phyloP scores from a whole-genome alignment of 2,329 filamentous ascomycete species.

The Trichoderma oligosporum region DNA sequence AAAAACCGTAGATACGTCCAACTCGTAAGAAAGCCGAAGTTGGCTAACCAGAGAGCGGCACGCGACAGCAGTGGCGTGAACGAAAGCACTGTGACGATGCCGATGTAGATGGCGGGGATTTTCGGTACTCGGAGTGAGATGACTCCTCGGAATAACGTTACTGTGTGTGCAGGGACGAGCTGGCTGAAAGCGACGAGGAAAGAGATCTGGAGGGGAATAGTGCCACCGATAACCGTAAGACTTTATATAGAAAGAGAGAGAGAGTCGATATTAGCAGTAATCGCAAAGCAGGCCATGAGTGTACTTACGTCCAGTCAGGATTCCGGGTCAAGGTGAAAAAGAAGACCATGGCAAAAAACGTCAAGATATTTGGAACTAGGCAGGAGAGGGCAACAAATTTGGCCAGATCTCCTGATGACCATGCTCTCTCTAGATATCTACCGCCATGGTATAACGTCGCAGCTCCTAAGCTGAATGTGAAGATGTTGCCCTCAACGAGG shows the following conservation, averaged over 20 bases:
- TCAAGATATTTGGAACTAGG: slow-evolving; percentile 74
- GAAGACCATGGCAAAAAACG: slow-evolving; percentile 69
- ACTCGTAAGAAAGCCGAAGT: slow-evolving; percentile 78
- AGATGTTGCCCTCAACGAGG: slow-evolving; percentile 88
- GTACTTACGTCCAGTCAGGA: slow-evolving; percentile 63
- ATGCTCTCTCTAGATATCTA: slow-evolving; percentile 90
- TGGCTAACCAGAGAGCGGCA: slow-evolving; percentile 73
- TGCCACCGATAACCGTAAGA: slow-evolving; percentile 78
- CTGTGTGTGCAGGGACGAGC: slow-evolving; percentile 93
- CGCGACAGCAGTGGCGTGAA: slow-evolving; percentile 58
- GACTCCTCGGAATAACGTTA: slow-evolving; percentile 84
- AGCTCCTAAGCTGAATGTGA: slow-evolving; percentile 74
- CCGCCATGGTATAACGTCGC: slow-evolving; percentile 86
- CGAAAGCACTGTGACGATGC: slow-evolving; percentile 63
- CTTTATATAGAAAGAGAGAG: too few relatives aligned
- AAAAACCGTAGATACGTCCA: slow-evolving; percentile 98
- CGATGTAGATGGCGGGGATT: slow-evolving; percentile 69
- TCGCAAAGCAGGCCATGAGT: not conserved
- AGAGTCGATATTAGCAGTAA: not conserved
- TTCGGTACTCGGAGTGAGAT: slow-evolving; percentile 80
- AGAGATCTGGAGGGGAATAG: slow-evolving; percentile 81
- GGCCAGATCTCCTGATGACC: slow-evolving; percentile 86
- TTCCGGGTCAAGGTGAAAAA: slow-evolving; percentile 67
- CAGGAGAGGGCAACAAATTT: slow-evolving; percentile 80
- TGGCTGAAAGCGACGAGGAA: slow-evolving; percentile 98